Conservation (phyloP, 2,329 filamentous ascomycete genomes). For the Sporothrix pallida region DNA sequence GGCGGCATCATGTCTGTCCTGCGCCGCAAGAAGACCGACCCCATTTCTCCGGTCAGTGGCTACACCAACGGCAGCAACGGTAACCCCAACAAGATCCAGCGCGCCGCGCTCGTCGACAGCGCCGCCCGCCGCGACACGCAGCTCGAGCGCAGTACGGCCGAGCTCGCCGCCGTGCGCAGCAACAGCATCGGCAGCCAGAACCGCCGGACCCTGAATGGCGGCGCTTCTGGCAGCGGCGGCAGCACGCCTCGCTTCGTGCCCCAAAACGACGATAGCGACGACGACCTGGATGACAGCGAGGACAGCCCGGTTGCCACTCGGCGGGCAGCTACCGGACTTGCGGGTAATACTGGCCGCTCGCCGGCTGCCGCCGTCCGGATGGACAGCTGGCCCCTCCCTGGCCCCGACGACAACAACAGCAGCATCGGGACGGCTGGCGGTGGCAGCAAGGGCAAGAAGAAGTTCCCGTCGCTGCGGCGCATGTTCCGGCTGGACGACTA, state of each 20-base stretch:
- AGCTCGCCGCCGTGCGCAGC: slow-evolving; percentile 56
- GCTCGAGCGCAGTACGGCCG: slow-evolving; percentile 62
- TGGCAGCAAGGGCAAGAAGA: slow-evolving; percentile 63
- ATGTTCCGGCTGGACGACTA: slow-evolving; percentile 63
- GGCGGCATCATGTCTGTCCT: slow-evolving; percentile 63
- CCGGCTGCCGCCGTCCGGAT: neutral
- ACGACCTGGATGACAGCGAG: slow-evolving; percentile 39
- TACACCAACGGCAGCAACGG: slow-evolving; percentile 43
- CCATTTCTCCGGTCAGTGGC: slow-evolving; percentile 42
- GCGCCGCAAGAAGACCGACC: slow-evolving; percentile 64
- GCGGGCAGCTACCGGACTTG: slow-evolving; percentile 52
- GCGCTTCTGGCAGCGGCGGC: neutral
- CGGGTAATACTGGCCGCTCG: neutral
- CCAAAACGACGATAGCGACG: slow-evolving; percentile 25
- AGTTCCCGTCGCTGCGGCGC: slow-evolving; percentile 68
- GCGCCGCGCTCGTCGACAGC: slow-evolving; percentile 59
- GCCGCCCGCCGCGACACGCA: slow-evolving; percentile 66
- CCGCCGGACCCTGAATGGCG: neutral
- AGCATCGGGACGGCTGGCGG: neutral
- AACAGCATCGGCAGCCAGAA: slow-evolving; percentile 42
- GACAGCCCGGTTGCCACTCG: slow-evolving; percentile 36
- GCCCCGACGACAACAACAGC: neutral
- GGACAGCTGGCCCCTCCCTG: slow-evolving; percentile 8
- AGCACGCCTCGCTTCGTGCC: slow-evolving; percentile 25
- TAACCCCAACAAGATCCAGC: slow-evolving; percentile 59